Percentiles rank a stretch among this genome's conserved stretches.
phyloP scores from a whole-genome alignment of 139 green algal genomes.

The Penium margaritaceum region DNA sequence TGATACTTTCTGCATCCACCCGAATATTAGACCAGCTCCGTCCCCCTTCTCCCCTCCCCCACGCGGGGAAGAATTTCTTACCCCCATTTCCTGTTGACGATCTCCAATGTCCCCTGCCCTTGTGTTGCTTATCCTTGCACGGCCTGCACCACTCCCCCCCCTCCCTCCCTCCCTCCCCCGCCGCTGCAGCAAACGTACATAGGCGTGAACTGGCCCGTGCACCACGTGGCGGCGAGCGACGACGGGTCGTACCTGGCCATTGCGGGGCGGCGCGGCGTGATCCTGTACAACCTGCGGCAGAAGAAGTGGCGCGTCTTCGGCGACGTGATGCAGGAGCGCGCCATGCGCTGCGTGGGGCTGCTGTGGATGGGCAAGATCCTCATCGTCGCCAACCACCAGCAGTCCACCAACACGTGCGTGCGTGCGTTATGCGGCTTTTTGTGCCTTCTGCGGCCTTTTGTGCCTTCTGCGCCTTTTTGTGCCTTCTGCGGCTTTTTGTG shows the following conservation, averaged over 20 bases:
- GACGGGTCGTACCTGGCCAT: conserved; percentile 68
- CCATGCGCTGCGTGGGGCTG: conserved; percentile 35
- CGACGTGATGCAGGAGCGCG: conserved; percentile 72
- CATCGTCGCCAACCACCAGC: conserved; percentile 19
- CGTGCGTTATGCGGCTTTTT: too few relatives aligned
- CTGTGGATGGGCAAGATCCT: conserved; percentile 38
- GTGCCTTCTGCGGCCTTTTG: too few relatives aligned
- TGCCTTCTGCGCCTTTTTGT: too few relatives aligned
- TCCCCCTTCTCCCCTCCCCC: too few relatives aligned
- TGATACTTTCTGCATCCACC: too few relatives aligned
- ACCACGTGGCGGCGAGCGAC: conserved; percentile 44
- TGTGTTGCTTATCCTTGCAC: too few relatives aligned
- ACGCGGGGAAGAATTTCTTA: too few relatives aligned
- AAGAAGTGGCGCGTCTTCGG: conserved; percentile 76
- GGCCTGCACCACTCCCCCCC: too few relatives aligned
- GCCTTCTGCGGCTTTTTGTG: too few relatives aligned
- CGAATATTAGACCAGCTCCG: too few relatives aligned
- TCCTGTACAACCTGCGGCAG: conserved; percentile 62
- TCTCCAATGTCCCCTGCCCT: too few relatives aligned
- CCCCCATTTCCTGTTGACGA: too few relatives aligned
- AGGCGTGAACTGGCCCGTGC: conserved; percentile 48
- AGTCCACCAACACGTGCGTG: conserved; percentile 32
- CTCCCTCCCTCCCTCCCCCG: not conserved
- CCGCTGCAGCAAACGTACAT: conserved; percentile 48
- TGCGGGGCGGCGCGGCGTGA: conserved; percentile 59